Evolutionary conservation across 1,139 yeast species (phyloP).

Genomic region (Pneumocystis wakefieldiae): DNA sequence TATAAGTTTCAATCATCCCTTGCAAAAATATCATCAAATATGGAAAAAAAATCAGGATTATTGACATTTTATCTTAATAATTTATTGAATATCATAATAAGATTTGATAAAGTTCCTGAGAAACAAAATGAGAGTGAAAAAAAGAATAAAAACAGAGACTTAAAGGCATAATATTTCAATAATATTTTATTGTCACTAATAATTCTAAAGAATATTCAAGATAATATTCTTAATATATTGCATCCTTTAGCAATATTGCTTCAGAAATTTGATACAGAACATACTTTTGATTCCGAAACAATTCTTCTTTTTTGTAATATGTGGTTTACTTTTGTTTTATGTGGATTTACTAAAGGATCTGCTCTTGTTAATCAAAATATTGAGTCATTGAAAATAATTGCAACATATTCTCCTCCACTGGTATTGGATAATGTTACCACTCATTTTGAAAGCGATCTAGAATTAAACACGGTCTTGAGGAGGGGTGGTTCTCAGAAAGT

Average conservation of each 20-base stretch:
- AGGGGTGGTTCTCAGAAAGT: conserved; percentile 74
- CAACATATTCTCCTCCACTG: conserved; percentile 78
- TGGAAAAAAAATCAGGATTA: background rate
- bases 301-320: conserved; percentile 55
- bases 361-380: conserved; percentile 36
- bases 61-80: background rate
- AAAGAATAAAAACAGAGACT: conserved; percentile 69
- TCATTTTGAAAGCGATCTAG: conserved; percentile 81
- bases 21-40: background rate
- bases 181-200: conserved; percentile 57
- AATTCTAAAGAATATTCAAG: conserved; percentile 39
- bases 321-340: conserved; percentile 90
- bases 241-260: conserved; percentile 62
- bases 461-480: conserved; percentile 76
- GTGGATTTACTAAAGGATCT: conserved; percentile 62
- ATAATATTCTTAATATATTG: conserved; percentile 51
- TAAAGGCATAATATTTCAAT: conserved; percentile 63
- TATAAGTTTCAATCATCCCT: conserved; percentile 18
- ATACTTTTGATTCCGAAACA: conserved; percentile 27
- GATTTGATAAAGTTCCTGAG: conserved; percentile 20
- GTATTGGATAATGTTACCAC: conserved; percentile 79
- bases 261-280: conserved; percentile 39
- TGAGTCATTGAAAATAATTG: conserved; percentile 49
- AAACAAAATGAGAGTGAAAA: conserved; percentile 46
- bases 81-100: background rate